Evolutionary conservation across 768 basidiomycete genomes (phyloP), one percentile per base, ranked within the genome.

Genomic region (Lentinula raphanica): DNA sequence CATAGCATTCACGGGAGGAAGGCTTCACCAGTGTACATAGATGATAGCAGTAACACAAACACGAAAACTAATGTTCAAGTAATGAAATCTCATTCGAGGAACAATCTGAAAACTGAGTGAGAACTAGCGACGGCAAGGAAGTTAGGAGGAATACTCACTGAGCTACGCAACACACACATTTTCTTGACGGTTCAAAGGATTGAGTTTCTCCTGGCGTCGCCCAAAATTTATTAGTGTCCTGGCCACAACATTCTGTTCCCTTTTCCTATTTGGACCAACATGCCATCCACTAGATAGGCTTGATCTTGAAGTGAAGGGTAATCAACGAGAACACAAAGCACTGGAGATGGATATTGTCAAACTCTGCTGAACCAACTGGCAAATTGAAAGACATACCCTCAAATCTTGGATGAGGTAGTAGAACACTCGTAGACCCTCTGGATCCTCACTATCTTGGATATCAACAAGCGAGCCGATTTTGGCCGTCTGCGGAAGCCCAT

Each of bases 221-320:
- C 17, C 46, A 9, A 5, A 35, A 1, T 35, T 13, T 35, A 7
- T 35, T 13, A 13, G 32, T 35, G 44, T 45, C n/a, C 44, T 45
- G 9, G n/a, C n/a, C 13, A 6, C 13, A 35, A 13, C 32, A 8
- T 7, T 35, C 8, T 13, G 13, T 8, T 4, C 13, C 32, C 32
- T 13, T 35, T 13, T 9, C 9, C 9, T 1, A 45, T 3, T 23
- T 19, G 25, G 1, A 6, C 27, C 5, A 31, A n/a, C 36, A 6
- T 19, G 12, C 23, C 1, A 13, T 45, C 75, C n/a, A n/a, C n/a
- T 85, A 94, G 65, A 94, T 98, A 15, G 97, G 97, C 81, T 99
- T 98, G 82, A 99, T 98, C 78, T 98, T 98, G 88, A 99, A 98
- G 79, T 99, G 96, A 36, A 99, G 84, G 2, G 94, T 93, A 70